Conservation (phyloP, 345 rosid genomes). For the Boechera retrofracta region DNA sequence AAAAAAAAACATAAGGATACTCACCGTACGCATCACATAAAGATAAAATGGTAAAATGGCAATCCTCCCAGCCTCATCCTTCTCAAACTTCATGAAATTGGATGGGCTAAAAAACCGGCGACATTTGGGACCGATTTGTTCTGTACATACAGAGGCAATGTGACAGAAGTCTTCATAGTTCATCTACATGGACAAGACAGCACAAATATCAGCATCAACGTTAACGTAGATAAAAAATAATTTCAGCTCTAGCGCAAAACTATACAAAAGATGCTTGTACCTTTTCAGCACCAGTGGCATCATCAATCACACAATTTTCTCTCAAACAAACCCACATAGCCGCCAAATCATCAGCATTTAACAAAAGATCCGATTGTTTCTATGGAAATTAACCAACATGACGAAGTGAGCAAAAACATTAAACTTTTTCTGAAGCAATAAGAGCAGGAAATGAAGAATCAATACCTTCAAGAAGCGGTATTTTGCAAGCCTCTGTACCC, state of each 20-base stretch:
- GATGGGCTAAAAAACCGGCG: slow-evolving; percentile 98
- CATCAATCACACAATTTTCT: slow-evolving; percentile 98
- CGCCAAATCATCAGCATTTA: slow-evolving; percentile 96
- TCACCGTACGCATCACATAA: slow-evolving; percentile 98
- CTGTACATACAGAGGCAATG: slow-evolving; percentile 94
- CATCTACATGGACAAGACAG: slow-evolving; percentile 61
- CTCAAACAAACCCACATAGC: slow-evolving; percentile 99
- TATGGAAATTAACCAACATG: slow-evolving; percentile 50
- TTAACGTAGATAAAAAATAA: slow-evolving; percentile 13
- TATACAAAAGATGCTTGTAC: slow-evolving; percentile 43
- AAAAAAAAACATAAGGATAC: slow-evolving; percentile 36
- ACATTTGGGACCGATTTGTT: slow-evolving; percentile 97
- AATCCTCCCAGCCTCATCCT: slow-evolving; percentile 98
- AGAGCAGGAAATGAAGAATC: not conserved
- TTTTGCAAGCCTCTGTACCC: slow-evolving; percentile 93
- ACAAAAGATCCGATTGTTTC: slow-evolving; percentile 97
- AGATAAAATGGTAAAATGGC: slow-evolving; percentile 97
- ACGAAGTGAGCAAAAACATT: slow-evolving; percentile 1
- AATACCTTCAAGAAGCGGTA: slow-evolving; percentile 88
- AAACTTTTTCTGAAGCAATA: slow-evolving; percentile 12
- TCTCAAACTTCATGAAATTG: slow-evolving; percentile 99
- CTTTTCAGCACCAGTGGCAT: slow-evolving; percentile 99
- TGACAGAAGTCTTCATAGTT: slow-evolving; percentile 99
- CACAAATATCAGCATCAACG: slow-evolving; percentile 27
- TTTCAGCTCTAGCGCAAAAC: slow-evolving; percentile 12